Percentiles rank a stretch among this genome's conserved stretches.
phyloP scores from a whole-genome alignment of 2,329 filamentous ascomycete species.

The Thielaviopsis ethacetica region DNA sequence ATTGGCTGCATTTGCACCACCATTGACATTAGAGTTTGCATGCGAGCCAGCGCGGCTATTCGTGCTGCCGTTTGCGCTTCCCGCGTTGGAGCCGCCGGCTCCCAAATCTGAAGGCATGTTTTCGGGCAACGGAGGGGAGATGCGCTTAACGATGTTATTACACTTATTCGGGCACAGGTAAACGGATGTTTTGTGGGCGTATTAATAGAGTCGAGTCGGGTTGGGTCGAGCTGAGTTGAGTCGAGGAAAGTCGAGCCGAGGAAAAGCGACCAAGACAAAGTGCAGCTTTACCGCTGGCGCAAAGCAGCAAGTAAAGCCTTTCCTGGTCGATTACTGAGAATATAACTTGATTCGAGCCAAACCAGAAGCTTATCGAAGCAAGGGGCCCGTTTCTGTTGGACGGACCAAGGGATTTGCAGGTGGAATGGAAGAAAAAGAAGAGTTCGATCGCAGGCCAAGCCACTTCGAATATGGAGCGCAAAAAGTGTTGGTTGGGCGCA shows the following conservation, averaged over 20 bases:
- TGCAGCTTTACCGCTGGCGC: background rate
- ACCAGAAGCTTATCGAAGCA: background rate
- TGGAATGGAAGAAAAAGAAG: background rate
- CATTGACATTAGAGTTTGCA: background rate
- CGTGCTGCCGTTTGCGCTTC: background rate
- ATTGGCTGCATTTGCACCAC: constrained; percentile 1
- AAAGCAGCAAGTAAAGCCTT: background rate
- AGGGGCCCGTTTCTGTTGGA: background rate
- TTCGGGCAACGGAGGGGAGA: background rate
- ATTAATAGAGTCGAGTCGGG: background rate
- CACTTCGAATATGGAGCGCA: background rate
- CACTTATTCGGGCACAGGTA: no score
- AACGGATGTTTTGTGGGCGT: background rate
- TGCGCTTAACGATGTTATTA: background rate
- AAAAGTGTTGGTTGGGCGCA: background rate
- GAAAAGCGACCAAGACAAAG: background rate
- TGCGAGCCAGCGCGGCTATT: background rate
- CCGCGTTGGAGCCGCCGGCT: background rate
- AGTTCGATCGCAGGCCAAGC: background rate
- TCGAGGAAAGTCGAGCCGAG: no score
- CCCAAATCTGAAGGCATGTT: background rate
- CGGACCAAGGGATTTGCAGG: background rate
- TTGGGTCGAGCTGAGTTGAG: background rate
- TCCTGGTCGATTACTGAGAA: background rate
- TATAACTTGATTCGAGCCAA: no score